phyloP scores from a whole-genome alignment of 768 basidiomycete genomes.

The Mycena albidolilacea region DNA sequence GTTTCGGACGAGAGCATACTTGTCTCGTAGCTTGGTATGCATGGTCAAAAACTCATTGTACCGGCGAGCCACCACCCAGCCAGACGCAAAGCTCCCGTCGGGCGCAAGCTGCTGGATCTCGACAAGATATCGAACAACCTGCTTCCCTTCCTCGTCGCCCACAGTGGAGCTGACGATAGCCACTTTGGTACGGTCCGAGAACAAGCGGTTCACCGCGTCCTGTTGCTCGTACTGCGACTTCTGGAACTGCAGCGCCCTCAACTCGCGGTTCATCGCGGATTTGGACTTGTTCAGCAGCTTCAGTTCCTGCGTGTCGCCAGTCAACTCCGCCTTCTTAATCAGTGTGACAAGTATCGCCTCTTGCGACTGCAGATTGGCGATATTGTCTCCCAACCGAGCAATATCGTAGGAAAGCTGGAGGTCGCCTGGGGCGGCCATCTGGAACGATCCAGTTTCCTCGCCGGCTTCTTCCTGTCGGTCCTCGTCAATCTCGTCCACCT shows the following conservation, averaged over 20 bases:
- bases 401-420: slow-evolving; percentile 93
- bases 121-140: slow-evolving; percentile 92
- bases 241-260: slow-evolving; percentile 90
- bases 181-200: slow-evolving; percentile 89
- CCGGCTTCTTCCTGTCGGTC: slow-evolving; percentile 60
- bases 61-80: slow-evolving; percentile 94
- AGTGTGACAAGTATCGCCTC: slow-evolving; percentile 88
- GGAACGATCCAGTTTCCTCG: slow-evolving; percentile 68
- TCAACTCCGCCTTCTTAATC: slow-evolving; percentile 95
- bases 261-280: slow-evolving; percentile 84
- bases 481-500: slow-evolving; percentile 64
- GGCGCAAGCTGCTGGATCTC: slow-evolving; percentile 91
- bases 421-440: slow-evolving; percentile 90
- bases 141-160: slow-evolving; percentile 89
- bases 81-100: slow-evolving; percentile 85
- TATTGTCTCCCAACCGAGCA: slow-evolving; percentile 79
- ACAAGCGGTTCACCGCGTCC: slow-evolving; percentile 89
- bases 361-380: slow-evolving; percentile 84
- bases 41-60: slow-evolving; percentile 96
- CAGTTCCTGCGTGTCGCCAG: slow-evolving; percentile 91
- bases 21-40: slow-evolving; percentile 88
- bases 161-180: slow-evolving; percentile 87
- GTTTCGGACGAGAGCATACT: slow-evolving; percentile 72
- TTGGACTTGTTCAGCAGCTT: slow-evolving; percentile 87
- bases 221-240: slow-evolving; percentile 95